phyloP scores from a whole-genome alignment of 345 rosid species.

The Corymbia maculata region DNA sequence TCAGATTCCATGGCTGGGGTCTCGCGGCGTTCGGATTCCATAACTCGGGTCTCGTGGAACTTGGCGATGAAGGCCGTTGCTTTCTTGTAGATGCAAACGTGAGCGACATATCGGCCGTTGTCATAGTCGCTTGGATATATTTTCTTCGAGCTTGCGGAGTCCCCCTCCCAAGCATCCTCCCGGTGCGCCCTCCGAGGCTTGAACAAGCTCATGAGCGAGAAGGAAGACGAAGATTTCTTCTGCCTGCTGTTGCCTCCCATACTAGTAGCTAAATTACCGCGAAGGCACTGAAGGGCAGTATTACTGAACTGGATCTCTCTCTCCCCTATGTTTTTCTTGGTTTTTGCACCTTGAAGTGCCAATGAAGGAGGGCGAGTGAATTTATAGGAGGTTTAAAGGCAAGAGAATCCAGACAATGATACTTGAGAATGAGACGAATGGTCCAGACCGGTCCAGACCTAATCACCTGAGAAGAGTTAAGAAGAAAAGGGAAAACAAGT shows the following conservation, averaged over 20 bases:
- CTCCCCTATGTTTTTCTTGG: background rate
- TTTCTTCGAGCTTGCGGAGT: slow-evolving; percentile 9
- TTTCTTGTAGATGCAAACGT: slow-evolving; percentile 40
- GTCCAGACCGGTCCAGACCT: background rate
- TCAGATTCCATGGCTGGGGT: background rate
- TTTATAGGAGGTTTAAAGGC: background rate
- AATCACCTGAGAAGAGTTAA: background rate
- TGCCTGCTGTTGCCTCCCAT: slow-evolving; percentile 25
- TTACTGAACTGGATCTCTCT: background rate
- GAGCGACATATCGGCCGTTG: slow-evolving; percentile 25
- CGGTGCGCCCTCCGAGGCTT: slow-evolving; percentile 18
- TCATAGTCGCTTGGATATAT: slow-evolving; percentile 36
- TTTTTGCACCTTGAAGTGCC: background rate
- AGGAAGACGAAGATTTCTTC: slow-evolving; percentile 10
- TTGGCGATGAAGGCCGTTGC: slow-evolving; percentile 40
- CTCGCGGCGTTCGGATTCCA: background rate
- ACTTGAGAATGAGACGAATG: background rate
- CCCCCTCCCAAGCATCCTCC: slow-evolving; percentile 11
- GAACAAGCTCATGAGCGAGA: slow-evolving; percentile 23
- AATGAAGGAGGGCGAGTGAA: background rate
- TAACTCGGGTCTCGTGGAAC: slow-evolving; percentile 30
- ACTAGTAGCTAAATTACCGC: background rate
- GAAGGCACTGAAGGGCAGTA: background rate
- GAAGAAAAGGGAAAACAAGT: background rate
- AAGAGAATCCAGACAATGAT: background rate